Evolutionary conservation across 768 basidiomycete genomes (phyloP), one percentile per base, ranked within the genome.

Genomic region (Guyanaporus albipodus): DNA sequence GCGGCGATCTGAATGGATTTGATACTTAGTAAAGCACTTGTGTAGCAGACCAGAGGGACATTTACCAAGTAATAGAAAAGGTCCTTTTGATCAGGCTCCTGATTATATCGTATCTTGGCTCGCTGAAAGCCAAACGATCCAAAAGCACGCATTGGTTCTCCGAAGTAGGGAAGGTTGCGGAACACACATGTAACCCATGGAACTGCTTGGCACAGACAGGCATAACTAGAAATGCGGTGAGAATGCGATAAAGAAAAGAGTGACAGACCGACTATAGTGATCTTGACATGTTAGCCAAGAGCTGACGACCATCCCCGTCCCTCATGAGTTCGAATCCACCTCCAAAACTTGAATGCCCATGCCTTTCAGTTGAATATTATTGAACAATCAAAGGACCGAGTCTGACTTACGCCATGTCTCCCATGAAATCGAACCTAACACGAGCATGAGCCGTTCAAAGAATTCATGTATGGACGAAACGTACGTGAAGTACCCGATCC

Each of bases 21-120:
- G 15, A 18, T 29, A 36, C 6, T 58, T 10, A 48, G 33, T 21
- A 10, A 42, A 27, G 42, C n/a, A 34, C 17, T 11, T 38, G 12
- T 9, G 12, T 7, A 14, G 8, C 7, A 21, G 14, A 28, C n/a
- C 17, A 24, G 27, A 8, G 14, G 6, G 9, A 9, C 5, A 31
- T 44, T 46, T 42, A 77, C 76, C 49, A 78, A 59, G 48, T 77
- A 70, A 54, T 76, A 70, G 59, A 73, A 76, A 24, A 61, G 61
- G 40, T 63, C 61, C 38, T 63, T 63, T 34, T 12, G 51, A 8
- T 47, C 45, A 18, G 52, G 47, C 15, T 60, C 59, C 29, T 54
- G 49, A 33, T 31, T 17, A 34, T 45, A 54, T 38, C 61, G 54
- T 42, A 59, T 43, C 29, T 63, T 62, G 34, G 59, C 60, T 8